Base-by-base conservation (phyloP, 768 basidiomycete species). In the Mycena chlorophos region DNA sequence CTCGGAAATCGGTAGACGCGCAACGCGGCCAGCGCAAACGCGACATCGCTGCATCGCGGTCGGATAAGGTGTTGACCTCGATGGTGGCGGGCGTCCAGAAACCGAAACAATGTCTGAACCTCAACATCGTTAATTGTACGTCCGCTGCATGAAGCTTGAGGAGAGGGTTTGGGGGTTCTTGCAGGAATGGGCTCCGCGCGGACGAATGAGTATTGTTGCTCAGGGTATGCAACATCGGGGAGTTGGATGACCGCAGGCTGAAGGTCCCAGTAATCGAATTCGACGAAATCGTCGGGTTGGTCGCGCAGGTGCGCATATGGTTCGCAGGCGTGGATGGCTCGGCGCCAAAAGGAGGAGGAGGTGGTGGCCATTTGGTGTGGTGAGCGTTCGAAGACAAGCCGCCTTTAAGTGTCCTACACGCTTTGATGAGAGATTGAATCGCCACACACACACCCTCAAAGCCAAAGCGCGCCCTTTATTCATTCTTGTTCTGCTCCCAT, bases 1-100 rank as follows among this genome's bases (percentile, higher is more conserved):
- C 75, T 72, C 16, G 79, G 79, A 46, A 74, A 72, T 62, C 82
- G 77, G 60, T 85, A 78, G 13, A 87, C 80, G 10, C 78, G 76
- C 56, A 88, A 78, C 2, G 86, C 86, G 3, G 80, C 82, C 50
- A 88, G 79, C 25, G 79, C 77, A 56, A 84, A 77, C 53, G 86
- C 67, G 54, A 75, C 64, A 54, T 78, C 69, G 38, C 77, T 73
- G 48, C 80, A 64, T 30, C 14, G 6, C 8, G 45, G 45, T 23
- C 45, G 45, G 22, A 5, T 4, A 10, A 46, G 45, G 12, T 20
- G 45, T 27, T 46, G 5, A 13, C 45, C 45, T 23, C 27, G 5
- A 14, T 19, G 45, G n/a, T n/a, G 23, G 26, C 23, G 45, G 23
- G 27, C 6, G 45, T 26, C 45, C 23, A 46, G 14, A 19, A 25